These are phyloP conservation scores for Populus davidiana DNA, from an alignment of 345 rosid species.

Conservation along the genomic window DNA sequence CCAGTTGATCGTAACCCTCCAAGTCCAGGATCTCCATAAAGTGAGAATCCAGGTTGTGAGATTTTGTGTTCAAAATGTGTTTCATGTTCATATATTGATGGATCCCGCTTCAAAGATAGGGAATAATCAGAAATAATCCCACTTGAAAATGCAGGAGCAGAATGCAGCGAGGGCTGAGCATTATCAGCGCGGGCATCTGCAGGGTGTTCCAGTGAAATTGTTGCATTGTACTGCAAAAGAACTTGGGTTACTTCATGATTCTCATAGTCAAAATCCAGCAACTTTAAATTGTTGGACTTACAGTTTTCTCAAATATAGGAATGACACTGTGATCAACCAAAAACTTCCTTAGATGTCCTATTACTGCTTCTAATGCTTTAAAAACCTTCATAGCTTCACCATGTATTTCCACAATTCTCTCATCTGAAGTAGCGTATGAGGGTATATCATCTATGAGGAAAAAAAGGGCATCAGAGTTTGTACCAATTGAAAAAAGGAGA, in stretches of 20 bases:
- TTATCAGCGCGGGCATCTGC: constrained; percentile 24
- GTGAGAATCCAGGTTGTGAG: constrained; percentile 24
- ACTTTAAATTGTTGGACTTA: constrained; percentile 15
- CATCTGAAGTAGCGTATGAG: constrained; percentile 35
- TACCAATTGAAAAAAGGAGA: neutral
- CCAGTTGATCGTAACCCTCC: constrained; percentile 27
- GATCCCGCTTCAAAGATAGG: constrained; percentile 40
- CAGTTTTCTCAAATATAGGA: constrained; percentile 43
- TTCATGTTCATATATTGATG: constrained; percentile 33
- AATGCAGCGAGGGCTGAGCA: constrained; percentile 15
- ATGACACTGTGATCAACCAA: constrained; percentile 36
- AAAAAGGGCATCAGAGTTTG: neutral
- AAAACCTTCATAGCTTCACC: constrained; percentile 34
- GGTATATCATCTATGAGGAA: constrained; percentile 30
- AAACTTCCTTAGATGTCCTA: constrained; percentile 38
- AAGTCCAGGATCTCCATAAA: constrained; percentile 29
- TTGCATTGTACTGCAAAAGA: constrained; percentile 28
- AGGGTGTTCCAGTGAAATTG: constrained; percentile 31
- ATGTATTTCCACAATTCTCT: constrained; percentile 35
- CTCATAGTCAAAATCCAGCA: neutral
- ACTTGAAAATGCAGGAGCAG: constrained; percentile 21
- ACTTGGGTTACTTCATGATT: neutral
- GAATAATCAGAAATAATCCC: constrained; percentile 33
- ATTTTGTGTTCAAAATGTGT: constrained; percentile 21
- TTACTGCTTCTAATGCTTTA: constrained; percentile 32